Evolutionary conservation across 148 eudicot species (phyloP).

Genomic region (Camellia sinensis): DNA sequence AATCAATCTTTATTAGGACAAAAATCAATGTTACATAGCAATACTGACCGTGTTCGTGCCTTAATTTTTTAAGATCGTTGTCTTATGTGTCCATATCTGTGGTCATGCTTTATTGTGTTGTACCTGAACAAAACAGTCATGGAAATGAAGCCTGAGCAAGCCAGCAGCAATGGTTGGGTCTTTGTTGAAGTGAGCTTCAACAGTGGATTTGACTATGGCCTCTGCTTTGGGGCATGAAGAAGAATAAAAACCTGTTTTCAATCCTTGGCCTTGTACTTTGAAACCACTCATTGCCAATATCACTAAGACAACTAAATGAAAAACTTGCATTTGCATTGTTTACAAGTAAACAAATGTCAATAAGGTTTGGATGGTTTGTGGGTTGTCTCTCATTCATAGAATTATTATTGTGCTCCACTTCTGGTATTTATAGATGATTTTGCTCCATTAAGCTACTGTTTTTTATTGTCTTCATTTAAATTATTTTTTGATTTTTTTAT

Average conservation of each 20-base stretch:
- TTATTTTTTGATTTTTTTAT: neutral
- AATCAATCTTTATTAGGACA: too few relatives aligned
- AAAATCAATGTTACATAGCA: too few relatives aligned
- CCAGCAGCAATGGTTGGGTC: slow-evolving; percentile 62
- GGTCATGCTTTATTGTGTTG: too few relatives aligned
- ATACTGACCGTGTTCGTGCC: too few relatives aligned
- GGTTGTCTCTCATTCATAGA: neutral
- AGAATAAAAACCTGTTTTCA: slow-evolving; percentile 40
- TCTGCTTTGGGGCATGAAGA: slow-evolving; percentile 49
- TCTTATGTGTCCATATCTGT: too few relatives aligned
- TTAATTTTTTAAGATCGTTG: too few relatives aligned
- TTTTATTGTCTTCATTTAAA: neutral
- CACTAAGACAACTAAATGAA: slow-evolving; percentile 10
- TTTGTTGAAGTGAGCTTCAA: slow-evolving; percentile 32
- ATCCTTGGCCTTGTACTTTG: slow-evolving; percentile 29
- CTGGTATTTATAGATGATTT: too few relatives aligned
- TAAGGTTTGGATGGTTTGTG: neutral
- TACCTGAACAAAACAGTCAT: slow-evolving; percentile 74
- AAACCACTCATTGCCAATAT: neutral
- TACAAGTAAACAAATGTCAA: neutral
- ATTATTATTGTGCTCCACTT: too few relatives aligned
- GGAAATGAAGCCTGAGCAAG: slow-evolving; percentile 61
- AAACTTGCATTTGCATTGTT: slow-evolving; percentile 13
- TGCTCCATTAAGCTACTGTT: too few relatives aligned
- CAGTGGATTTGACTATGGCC: slow-evolving; percentile 48